Evolutionary conservation across 768 basidiomycete species (phyloP), one percentile per base, ranked within the genome.

Genomic region (Boletus reticuloceps): DNA sequence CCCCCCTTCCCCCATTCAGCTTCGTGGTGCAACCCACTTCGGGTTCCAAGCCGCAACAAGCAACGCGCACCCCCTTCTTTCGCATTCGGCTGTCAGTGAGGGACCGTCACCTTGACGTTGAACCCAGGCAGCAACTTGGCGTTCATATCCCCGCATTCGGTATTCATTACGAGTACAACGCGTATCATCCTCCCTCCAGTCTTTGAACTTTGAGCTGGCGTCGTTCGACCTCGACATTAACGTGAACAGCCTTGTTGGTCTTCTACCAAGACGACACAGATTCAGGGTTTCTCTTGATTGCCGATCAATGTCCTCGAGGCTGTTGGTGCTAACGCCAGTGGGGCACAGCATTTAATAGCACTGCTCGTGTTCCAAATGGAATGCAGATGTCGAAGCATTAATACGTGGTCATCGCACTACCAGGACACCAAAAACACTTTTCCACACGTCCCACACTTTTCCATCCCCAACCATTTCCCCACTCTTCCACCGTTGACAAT

Each of bases 261-360:
- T 7, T 38, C 13, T 25, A 6, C 25, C 25, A 25, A 29, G 27
- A 5, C 19, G 0, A n/a, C n/a, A 39, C 1, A 17, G 38, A 9
- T 39, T 39, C 38, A 39, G 17, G 38, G 38, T 25, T n/a, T 6
- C 7, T 53, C 27, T 38, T 5, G 38, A 37, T 29, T 16, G 53
- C 14, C n/a, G 53, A 50, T 51, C 53, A 19, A 12, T 22, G 29
- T 43, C 52, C 39, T 47, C 55, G 31, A 54, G 55, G 55, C 29
- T 19, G 32, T 4, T 29, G 31, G 50, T 6, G 34, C 20, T 11
- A 20, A 39, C 38, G 14, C n/a, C n/a, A 43, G 6, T 20, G 5
- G 47, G 9, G 37, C 36, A 36, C 7, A 12, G 19, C 48, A 14
- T 39, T 13, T n/a, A 0, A 48, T 8, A 9, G 9, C 47, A 47